Evolutionary conservation across 2,329 filamentous ascomycete genomes (phyloP), one percentile per base, ranked within the genome.

Genomic region (Phialocephala subalpina): DNA sequence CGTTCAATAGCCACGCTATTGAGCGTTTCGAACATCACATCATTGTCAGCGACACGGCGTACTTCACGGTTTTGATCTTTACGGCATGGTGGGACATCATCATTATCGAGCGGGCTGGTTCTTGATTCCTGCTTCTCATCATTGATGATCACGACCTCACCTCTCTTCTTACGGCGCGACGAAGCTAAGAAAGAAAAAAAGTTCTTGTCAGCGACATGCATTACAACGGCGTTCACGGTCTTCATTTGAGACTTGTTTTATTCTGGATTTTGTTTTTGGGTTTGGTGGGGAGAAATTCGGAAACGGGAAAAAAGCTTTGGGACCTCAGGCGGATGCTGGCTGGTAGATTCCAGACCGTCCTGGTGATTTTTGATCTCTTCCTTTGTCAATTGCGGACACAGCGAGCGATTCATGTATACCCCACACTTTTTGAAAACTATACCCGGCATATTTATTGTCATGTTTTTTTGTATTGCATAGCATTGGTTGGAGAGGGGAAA

Each of bases 321-420:
- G 72, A 70, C 72, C 72, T 74, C 71, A 71, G 65, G 72, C 70
- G 65, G 65, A n/a, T 27, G 57, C 68, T 73, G 70, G 72, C 72
- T 73, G 72, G 72, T 64, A 73, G 72, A 73, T 67, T 73, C 72
- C 70, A 67, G 72, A 67, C 66, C 70, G 63, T 70, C 68, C 69
- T 73, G 69, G 70, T 72, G 70, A 72, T 71, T 69, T 58, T 49
- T 64, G 63, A 68, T 70, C 63, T 69, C 53, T 71, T 68, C 62
- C 65, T 67, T 69, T 63, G 60, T 67, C 65, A 33, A 33, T 63
- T 59, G 60, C 61, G 45, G 65, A 67, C 62, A 66, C 65, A 67
- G 67, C 69, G 68, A 66, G 71, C 67, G 67, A 72, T 69, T 68
- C 65, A 69, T 49, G 12, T 67, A 72, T 73, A 71, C 69, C 70